Evolutionary conservation across 805 yeast genomes (phyloP).

Genomic region (Suhomyces sp.): DNA sequence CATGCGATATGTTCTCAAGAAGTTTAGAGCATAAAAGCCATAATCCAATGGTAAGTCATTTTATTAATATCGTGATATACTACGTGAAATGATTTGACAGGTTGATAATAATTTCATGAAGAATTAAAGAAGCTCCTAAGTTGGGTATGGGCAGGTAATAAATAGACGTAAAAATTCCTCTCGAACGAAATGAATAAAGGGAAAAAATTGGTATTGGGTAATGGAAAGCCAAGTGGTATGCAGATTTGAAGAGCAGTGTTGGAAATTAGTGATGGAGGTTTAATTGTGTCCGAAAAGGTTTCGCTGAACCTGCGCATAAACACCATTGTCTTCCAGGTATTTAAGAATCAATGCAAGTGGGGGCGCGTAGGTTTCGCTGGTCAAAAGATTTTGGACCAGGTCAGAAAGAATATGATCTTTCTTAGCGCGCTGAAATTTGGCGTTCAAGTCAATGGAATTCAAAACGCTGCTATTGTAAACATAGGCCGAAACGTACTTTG

Average conservation of each 20-base stretch:
- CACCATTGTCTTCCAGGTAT: slow-evolving; percentile 30
- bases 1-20: too few species aligned
- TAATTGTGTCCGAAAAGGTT: slow-evolving; percentile 26
- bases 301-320: slow-evolving; percentile 25
- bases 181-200: not conserved
- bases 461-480: slow-evolving; percentile 34
- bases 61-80: not conserved
- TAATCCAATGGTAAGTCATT: not conserved
- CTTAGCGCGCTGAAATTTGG: slow-evolving; percentile 21
- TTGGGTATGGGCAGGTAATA: not conserved
- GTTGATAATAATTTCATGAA: not conserved
- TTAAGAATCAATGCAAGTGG: slow-evolving; percentile 29
- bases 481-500: slow-evolving; percentile 20
- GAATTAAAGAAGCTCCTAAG: not conserved
- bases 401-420: slow-evolving; percentile 20
- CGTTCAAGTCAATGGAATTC: slow-evolving; percentile 27
- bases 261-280: not conserved
- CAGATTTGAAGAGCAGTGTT: not conserved
- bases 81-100: not conserved
- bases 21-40: too few species aligned
- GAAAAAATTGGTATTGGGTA: not conserved
- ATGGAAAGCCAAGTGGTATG: not conserved
- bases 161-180: not conserved
- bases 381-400: slow-evolving; percentile 22
- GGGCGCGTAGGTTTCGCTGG: slow-evolving; percentile 30